Evolutionary conservation across 108 stramenopile genomes (phyloP).

Genomic region (Poteriospumella lacustris): DNA sequence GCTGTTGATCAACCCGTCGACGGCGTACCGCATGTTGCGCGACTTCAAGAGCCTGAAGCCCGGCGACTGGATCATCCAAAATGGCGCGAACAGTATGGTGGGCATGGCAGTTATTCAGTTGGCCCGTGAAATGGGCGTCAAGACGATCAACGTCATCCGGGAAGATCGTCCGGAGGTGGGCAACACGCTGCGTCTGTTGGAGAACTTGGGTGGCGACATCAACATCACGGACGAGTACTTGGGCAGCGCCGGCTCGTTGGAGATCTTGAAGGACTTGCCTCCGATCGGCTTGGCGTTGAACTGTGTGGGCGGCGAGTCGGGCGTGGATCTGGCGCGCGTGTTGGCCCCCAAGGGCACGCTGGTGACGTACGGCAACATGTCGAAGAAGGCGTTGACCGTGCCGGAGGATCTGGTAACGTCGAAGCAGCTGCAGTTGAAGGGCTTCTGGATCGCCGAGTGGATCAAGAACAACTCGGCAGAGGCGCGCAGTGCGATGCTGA

Average conservation of each 20-base stretch:
- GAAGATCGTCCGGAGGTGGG: conserved; percentile 40
- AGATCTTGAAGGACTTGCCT: conserved; percentile 35
- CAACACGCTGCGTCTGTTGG: conserved; percentile 34
- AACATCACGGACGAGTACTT: conserved; percentile 32
- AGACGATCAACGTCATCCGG: conserved; percentile 44
- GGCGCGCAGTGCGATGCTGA: conserved; percentile 39
- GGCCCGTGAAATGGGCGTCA: conserved; percentile 42
- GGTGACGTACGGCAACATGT: conserved; percentile 47
- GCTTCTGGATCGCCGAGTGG: conserved; percentile 47
- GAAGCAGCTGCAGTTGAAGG: conserved; percentile 35
- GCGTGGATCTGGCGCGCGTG: conserved; percentile 29
- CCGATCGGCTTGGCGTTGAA: conserved; percentile 37
- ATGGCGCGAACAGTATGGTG: conserved; percentile 48
- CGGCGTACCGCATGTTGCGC: conserved; percentile 45
- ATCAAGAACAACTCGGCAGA: conserved; percentile 33
- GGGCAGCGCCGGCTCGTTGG: conserved; percentile 20
- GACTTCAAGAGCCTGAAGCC: conserved; percentile 42
- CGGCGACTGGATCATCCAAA: conserved; percentile 47
- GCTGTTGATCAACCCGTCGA: conserved; percentile 45
- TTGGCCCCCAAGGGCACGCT: conserved; percentile 33
- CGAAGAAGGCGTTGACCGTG: conserved; percentile 35
- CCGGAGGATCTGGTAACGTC: conserved; percentile 33
- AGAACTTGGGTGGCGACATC: conserved; percentile 43
- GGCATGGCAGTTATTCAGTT: conserved; percentile 47
- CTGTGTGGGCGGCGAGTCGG: conserved; percentile 40